These are phyloP conservation scores for Komagataella mondaviorum DNA, from an alignment of 805 yeast species.

Conservation along the genomic window DNA sequence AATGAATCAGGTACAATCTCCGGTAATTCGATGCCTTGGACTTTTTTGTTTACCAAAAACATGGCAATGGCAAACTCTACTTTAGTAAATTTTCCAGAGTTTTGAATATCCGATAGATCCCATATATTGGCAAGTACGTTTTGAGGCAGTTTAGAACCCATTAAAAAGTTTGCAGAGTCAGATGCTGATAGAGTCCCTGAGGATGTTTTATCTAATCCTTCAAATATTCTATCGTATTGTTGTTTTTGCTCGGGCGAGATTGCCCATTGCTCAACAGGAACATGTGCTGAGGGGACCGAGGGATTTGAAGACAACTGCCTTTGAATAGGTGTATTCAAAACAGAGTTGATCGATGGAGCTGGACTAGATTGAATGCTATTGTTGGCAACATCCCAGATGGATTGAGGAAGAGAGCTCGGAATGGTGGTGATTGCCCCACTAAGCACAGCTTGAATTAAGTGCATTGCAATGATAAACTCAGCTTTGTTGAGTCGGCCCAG, in stretches of 20 bases:
- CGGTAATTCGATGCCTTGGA: conserved; percentile 69
- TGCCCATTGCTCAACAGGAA: conserved; percentile 38
- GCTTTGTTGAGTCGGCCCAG: conserved; percentile 59
- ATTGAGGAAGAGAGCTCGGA: conserved; percentile 18
- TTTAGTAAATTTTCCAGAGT: conserved; percentile 68
- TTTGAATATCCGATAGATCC: conserved; percentile 88
- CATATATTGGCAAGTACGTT: conserved; percentile 80
- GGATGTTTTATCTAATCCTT: conserved; percentile 54
- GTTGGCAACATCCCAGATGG: conserved; percentile 18
- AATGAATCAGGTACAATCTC: conserved; percentile 60
- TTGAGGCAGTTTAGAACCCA: conserved; percentile 78
- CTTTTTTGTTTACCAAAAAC: conserved; percentile 77
- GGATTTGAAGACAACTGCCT: conserved; percentile 2
- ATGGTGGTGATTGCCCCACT: conserved; percentile 50
- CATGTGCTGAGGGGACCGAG: conserved; percentile 8
- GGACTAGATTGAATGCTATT: conserved; percentile 5
- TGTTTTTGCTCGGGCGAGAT: conserved; percentile 55
- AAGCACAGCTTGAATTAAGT: conserved; percentile 72
- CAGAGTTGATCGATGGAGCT: conserved; percentile 1
- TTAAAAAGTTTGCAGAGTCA: conserved; percentile 78
- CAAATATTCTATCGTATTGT: conserved; percentile 73
- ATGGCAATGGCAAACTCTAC: conserved; percentile 88
- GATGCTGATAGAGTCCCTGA: conserved; percentile 56
- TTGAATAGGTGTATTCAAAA: conserved; percentile 1
- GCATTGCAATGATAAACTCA: conserved; percentile 90